Conservation (phyloP, 495 filamentous ascomycete genomes). For the Cercophora samala region DNA sequence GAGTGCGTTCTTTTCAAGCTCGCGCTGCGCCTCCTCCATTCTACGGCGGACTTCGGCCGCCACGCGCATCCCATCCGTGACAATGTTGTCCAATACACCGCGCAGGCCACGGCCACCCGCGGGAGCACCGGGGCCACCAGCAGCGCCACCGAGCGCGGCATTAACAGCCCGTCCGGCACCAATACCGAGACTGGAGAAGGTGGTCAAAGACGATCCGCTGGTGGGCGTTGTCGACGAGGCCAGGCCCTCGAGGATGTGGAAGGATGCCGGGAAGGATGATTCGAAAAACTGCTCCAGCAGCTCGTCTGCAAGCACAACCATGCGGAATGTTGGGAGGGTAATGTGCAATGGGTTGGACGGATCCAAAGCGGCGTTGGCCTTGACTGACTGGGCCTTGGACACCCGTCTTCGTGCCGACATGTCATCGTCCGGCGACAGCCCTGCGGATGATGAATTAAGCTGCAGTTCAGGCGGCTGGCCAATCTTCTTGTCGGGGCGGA, state of each 20-base stretch:
- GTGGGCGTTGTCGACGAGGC: conserved; percentile 23
- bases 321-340: conserved; percentile 95
- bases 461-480: conserved; percentile 21
- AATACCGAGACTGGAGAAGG: conserved; percentile 68
- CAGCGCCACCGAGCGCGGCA: conserved; percentile 29
- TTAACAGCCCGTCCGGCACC: conserved; percentile 42
- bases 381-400: conserved; percentile 54
- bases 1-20: conserved; percentile 74
- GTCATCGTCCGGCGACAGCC: conserved; percentile 5
- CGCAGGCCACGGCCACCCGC: conserved; percentile 71
- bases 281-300: conserved; percentile 96
- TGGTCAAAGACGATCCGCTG: conserved; percentile 62
- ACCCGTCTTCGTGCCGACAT: conserved; percentile 35
- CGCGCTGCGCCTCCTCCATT: conserved; percentile 89
- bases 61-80: conserved; percentile 92
- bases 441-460: conserved; percentile 22
- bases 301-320: conserved; percentile 96
- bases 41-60: conserved; percentile 83
- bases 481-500: conserved; percentile 25
- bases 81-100: conserved; percentile 93
- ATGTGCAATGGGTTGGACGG: conserved; percentile 90
- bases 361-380: conserved; percentile 85
- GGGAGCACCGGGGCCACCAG: conserved; percentile 40
- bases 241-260: conserved; percentile 52
- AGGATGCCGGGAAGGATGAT: conserved; percentile 65